Conservation (phyloP, 345 rosid species). For the Boechera retrofracta region DNA sequence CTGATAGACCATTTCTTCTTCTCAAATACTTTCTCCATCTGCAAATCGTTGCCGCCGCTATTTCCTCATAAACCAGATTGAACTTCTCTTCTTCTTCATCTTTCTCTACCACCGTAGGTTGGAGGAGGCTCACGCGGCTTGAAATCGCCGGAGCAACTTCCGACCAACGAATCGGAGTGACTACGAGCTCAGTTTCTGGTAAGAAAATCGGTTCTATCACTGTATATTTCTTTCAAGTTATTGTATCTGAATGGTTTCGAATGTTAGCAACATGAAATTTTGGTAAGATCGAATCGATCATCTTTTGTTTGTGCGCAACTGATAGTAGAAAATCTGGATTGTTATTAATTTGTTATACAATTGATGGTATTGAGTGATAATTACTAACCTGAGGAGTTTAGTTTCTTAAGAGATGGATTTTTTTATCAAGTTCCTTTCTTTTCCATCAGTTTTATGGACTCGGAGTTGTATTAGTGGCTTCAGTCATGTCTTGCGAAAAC, state of each 20-base stretch:
- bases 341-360: neutral
- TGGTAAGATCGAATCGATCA: constrained; percentile 5
- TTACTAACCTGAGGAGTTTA: neutral
- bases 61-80: constrained; percentile 28
- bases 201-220: constrained; percentile 18
- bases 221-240: neutral
- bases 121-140: constrained; percentile 32
- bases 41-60: constrained; percentile 45
- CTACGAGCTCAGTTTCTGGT: constrained; percentile 37
- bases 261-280: neutral
- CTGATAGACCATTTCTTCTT: constrained; percentile 37
- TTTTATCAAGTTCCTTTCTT: neutral
- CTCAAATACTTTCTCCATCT: constrained; percentile 21
- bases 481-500: too few species aligned
- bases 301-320: neutral
- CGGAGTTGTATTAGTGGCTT: neutral
- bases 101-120: constrained; percentile 24
- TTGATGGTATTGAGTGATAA: constrained; percentile 2
- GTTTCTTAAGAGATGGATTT: neutral
- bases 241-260: constrained; percentile 16
- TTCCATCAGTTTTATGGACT: neutral
- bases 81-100: neutral
- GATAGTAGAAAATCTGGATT: constrained; percentile 13
- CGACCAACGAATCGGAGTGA: constrained; percentile 35
- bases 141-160: constrained; percentile 34